phyloP scores from a whole-genome alignment of 768 basidiomycete species.

The Trametes elegans region DNA sequence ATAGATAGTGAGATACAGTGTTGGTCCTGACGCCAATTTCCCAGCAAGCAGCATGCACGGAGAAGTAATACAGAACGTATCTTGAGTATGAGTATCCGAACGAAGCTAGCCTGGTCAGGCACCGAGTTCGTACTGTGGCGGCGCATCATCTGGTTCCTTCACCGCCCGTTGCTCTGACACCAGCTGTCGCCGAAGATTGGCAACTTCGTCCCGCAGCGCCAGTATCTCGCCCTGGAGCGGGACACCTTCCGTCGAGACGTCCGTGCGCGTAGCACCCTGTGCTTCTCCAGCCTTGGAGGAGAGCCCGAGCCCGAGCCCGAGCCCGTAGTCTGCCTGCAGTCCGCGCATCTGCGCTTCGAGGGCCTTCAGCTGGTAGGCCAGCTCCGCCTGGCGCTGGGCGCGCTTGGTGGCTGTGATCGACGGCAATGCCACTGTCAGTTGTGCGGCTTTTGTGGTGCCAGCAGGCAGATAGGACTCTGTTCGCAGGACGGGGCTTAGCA shows the following conservation, averaged over 20 bases:
- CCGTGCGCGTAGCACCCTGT: background rate
- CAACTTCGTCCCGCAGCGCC: background rate
- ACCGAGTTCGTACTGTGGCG: background rate
- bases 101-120: no score
- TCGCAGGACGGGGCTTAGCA: no score
- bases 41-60: background rate
- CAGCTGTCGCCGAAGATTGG: background rate
- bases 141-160: background rate
- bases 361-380: background rate
- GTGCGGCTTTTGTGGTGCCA: background rate
- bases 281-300: background rate
- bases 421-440: background rate
- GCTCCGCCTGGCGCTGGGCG: background rate
- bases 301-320: background rate
- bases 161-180: background rate
- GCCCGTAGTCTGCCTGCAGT: background rate
- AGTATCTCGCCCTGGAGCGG: background rate
- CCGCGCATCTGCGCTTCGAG: constrained; percentile 1
- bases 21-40: background rate
- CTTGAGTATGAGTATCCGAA: no score
- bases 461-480: background rate
- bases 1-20: no score
- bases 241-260: background rate
- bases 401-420: background rate
- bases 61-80: background rate